These are phyloP conservation scores for Ramaria rubella DNA, from an alignment of 768 basidiomycete genomes.

Conservation along the genomic window DNA sequence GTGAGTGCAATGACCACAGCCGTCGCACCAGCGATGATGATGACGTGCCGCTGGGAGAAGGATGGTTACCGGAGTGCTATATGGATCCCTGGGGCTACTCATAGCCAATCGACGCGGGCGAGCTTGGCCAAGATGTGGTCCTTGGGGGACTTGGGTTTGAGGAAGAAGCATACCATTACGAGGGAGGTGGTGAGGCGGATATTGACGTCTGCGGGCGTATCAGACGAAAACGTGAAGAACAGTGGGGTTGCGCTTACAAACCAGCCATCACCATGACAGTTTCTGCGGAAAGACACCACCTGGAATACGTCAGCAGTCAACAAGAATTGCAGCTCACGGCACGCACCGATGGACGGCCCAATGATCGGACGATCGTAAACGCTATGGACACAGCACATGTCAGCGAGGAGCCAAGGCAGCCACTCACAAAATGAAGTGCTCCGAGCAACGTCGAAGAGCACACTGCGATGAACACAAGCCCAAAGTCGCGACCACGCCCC, in stretches of 20 bases:
- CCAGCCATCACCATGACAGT: slow-evolving; percentile 29
- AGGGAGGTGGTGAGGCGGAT: too few relatives aligned
- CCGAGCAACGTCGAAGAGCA: slow-evolving; percentile 17
- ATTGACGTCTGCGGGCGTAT: slow-evolving; percentile 27
- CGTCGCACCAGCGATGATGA: slow-evolving; percentile 34
- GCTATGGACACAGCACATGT: not conserved
- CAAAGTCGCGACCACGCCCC: too few relatives aligned
- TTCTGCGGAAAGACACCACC: slow-evolving; percentile 19
- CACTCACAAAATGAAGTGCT: slow-evolving; percentile 21
- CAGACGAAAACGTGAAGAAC: slow-evolving; percentile 4
- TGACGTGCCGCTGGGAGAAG: slow-evolving; percentile 38
- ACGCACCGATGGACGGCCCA: too few relatives aligned
- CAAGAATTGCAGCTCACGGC: too few relatives aligned
- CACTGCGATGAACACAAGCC: slow-evolving; percentile 22
- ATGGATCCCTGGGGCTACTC: slow-evolving; percentile 12
- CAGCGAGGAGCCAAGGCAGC: not conserved
- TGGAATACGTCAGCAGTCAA: too few relatives aligned
- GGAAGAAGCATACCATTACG: too few relatives aligned
- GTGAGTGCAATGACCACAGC: too few relatives aligned
- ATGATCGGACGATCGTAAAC: not conserved
- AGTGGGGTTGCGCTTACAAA: slow-evolving; percentile 20
- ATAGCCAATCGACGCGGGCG: slow-evolving; percentile 38
- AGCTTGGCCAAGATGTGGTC: slow-evolving; percentile 31
- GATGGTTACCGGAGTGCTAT: slow-evolving; percentile 12
- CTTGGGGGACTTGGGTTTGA: slow-evolving; percentile 28